Evolutionary conservation across 257 asterid genomes (phyloP), one percentile per base, ranked within the genome.

Genomic region (Lantana camara): DNA sequence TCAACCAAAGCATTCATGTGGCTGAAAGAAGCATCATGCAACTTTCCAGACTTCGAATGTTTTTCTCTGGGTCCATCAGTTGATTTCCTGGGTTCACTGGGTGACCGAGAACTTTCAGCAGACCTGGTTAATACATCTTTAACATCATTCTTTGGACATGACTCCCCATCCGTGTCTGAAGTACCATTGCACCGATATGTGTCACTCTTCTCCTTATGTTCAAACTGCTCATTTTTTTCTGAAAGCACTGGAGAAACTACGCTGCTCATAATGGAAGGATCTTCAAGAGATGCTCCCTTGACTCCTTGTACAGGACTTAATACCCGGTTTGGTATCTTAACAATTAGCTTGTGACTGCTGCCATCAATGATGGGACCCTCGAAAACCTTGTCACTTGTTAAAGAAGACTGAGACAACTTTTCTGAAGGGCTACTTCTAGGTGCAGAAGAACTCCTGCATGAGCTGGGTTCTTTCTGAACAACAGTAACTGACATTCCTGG

Each of bases 1-100:
- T 82, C 84, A 68, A 78, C 68, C 49, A 81, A 76, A 70, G 84
- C 84, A 78, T 78, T 78, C 82, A 78, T 75, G 35, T 84, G 77
- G 63, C 76, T 68, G 60, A 75, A 75, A 57, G 80, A 72, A 56
- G 72, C 49, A 21, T 38, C 69, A 35, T 55, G 65, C 53, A 65
- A 63, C 37, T 65, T 67, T 10, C 59, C 73, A 17, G 69, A 57
- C 64, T n/a, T n/a, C n/a, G n/a, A n/a, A 67, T 63, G 30, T 67
- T 74, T 12, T 48, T 63, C 38, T 74, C 86, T 55, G n/a, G n/a
- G n/a, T n/a, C n/a, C n/a, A n/a, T n/a, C n/a, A n/a, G n/a, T n/a
- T n/a, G n/a, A n/a, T 65, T 74, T 21, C 37, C 75, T 35, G 63
- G 70, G 50, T 59, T n/a, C n/a, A n/a, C n/a, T n/a, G n/a, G n/a